Evolutionary conservation across 177 flowering plant genomes (phyloP).

Genomic region (Vitis hybrid): DNA sequence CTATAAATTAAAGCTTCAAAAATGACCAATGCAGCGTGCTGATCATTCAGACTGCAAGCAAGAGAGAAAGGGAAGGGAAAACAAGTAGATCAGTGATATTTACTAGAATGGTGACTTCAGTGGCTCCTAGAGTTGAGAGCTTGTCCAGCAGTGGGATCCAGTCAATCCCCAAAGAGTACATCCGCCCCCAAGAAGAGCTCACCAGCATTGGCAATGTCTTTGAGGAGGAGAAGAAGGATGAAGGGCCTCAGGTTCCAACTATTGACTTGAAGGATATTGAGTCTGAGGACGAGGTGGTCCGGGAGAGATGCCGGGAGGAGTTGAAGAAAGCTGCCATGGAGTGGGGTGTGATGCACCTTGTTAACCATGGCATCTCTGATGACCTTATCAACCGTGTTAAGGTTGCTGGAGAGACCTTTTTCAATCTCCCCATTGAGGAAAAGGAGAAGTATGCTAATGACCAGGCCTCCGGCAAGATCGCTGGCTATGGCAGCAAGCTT

Average conservation of each 20-base stretch:
- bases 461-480: conserved; percentile 63
- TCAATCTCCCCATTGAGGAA: conserved; percentile 68
- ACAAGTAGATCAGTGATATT: not conserved
- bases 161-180: conserved; percentile 72
- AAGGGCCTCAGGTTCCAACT: conserved; percentile 77
- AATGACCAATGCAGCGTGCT: too few relatives aligned
- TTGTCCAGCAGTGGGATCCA: conserved; percentile 65
- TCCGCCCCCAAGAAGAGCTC: conserved; percentile 72
- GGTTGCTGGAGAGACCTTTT: conserved; percentile 67
- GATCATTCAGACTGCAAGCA: too few relatives aligned
- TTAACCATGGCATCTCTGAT: conserved; percentile 79
- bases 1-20: too few relatives aligned
- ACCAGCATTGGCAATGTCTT: conserved; percentile 61
- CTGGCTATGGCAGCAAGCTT: conserved; percentile 92
- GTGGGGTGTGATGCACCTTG: conserved; percentile 92
- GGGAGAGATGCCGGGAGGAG: conserved; percentile 48
- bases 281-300: conserved; percentile 46
- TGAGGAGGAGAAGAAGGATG: conserved; percentile 58
- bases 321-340: conserved; percentile 62
- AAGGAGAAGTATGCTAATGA: conserved; percentile 87
- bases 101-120: conserved; percentile 16
- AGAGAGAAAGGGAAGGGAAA: too few relatives aligned
- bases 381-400: conserved; percentile 56
- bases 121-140: conserved; percentile 65
- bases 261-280: conserved; percentile 51